A percentile compares a stretch with the other conserved stretches of the same genome.
These are phyloP conservation scores for Conticribra weissflogii DNA, from an alignment of 108 stramenopile species.

Conservation along the genomic window DNA sequence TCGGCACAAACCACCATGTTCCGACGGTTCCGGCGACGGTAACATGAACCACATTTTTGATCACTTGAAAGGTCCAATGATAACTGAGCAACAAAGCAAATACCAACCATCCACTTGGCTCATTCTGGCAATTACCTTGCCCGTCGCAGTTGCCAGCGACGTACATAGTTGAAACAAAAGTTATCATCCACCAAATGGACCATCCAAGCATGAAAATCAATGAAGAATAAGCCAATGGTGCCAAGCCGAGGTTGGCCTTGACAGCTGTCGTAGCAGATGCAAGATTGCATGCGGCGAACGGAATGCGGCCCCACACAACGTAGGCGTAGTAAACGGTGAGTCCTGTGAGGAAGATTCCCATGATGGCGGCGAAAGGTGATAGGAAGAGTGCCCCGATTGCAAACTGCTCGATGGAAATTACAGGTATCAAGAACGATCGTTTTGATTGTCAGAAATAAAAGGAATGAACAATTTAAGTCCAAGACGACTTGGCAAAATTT, in stretches of 20 bases:
- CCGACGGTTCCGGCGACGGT: slow-evolving; percentile 78
- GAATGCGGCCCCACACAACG: slow-evolving; percentile 73
- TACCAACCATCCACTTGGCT: slow-evolving; percentile 24
- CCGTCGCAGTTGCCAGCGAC: slow-evolving; percentile 54
- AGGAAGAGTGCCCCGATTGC: slow-evolving; percentile 36
- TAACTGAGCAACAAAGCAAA: slow-evolving; percentile 74
- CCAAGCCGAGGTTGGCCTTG: slow-evolving; percentile 64
- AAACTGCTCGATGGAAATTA: too few species aligned
- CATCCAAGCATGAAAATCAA: slow-evolving; percentile 61
- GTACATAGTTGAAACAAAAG: slow-evolving; percentile 57
- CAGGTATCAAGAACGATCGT: too few species aligned
- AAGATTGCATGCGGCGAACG: slow-evolving; percentile 81
- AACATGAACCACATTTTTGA: slow-evolving; percentile 81
- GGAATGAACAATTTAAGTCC: not conserved
- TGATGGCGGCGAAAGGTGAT: slow-evolving; percentile 45
- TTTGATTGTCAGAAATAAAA: not conserved
- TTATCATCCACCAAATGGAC: slow-evolving; percentile 61
- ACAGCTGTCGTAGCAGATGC: slow-evolving; percentile 73
- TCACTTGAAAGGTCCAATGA: slow-evolving; percentile 81
- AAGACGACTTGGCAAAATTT: too few species aligned
- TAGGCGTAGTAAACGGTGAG: slow-evolving; percentile 61
- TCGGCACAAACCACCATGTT: slow-evolving; percentile 83
- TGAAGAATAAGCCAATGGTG: slow-evolving; percentile 63
- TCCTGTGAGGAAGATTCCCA: slow-evolving; percentile 47
- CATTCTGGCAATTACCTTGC: slow-evolving; percentile 54